Evolutionary conservation across 1,284 basidiomycete genomes (phyloP).

Genomic region (Moesziomyces sp.): DNA sequence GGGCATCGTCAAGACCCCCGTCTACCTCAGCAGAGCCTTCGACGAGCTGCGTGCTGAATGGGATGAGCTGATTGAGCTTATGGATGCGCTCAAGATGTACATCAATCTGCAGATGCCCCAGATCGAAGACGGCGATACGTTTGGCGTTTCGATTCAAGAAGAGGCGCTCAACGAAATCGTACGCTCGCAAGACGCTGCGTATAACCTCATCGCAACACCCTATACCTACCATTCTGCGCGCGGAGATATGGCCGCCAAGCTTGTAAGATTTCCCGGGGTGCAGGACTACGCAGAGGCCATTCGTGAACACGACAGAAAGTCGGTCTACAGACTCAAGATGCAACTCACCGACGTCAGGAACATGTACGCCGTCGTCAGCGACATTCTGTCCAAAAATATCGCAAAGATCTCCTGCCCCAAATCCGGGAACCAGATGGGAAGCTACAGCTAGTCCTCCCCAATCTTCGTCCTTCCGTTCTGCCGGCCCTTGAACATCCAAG

Average conservation of each 20-base stretch:
- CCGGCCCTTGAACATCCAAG: too few relatives aligned
- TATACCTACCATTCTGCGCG: constrained; percentile 31
- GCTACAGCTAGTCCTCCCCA: constrained; percentile 19
- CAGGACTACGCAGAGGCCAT: constrained; percentile 40
- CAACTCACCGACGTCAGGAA: constrained; percentile 46
- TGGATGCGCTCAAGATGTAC: constrained; percentile 50
- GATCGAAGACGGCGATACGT: constrained; percentile 55
- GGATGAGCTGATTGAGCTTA: constrained; percentile 43
- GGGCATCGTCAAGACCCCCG: constrained; percentile 30
- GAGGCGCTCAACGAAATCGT: constrained; percentile 53
- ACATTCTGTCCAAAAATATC: constrained; percentile 50
- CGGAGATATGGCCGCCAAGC: constrained; percentile 43
- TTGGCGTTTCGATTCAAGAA: constrained; percentile 51
- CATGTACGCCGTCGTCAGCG: constrained; percentile 48
- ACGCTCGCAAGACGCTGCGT: constrained; percentile 41
- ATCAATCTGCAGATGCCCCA: constrained; percentile 52
- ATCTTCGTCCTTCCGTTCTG: too few relatives aligned
- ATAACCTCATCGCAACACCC: constrained; percentile 45
- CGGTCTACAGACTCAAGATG: constrained; percentile 42
- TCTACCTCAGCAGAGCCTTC: constrained; percentile 25
- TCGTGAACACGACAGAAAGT: constrained; percentile 41
- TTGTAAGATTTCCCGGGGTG: constrained; percentile 41
- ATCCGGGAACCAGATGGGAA: constrained; percentile 52
- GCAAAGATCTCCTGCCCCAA: constrained; percentile 49
- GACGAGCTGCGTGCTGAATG: constrained; percentile 39